Evolutionary conservation across 441 rosid genomes (phyloP), one percentile per base, ranked within the genome.

Genomic region (Erysimum cheiri): DNA sequence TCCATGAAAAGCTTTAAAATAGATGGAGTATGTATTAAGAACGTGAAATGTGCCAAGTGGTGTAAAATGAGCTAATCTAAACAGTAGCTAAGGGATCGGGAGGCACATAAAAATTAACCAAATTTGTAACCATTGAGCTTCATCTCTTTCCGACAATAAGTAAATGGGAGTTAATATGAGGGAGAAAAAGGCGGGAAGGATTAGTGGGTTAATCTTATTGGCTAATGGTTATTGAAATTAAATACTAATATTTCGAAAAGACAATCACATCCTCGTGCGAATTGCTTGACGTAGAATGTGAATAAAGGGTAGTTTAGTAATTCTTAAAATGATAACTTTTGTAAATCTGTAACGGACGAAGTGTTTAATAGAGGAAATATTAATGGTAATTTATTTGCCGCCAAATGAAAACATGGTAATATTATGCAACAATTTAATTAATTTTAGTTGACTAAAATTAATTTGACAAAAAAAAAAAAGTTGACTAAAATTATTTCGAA

Each of bases 91-190:
- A 19, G 32, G 13, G 28, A 57, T 71, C 68, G 11, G 24, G 52
- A 37, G 36, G 61, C 54, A 29, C 26, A 52, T 40, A 70, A 60
- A 33, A 35, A n/a, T 44, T 31, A 33, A 24, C 14, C 24, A 64
- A 37, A 3, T 71, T 47, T 66, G 72, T 49, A 73, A 66, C 67
- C 66, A 22, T 56, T 72, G 65, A 64, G 52, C 29, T 57, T 63
- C 76, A 26, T 17, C 28, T 55, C 56, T 53, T n/a, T 36, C 70
- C 33, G 49, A 31, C 43, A 57, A 19, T 48, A 55, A 64, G 41
- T 29, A 47, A 48, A 40, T 65, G 46, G 19, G 14, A 56, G 24
- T 40, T 22, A 39, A 49, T 2, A 52, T 4, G 17, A 22, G 28
- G 40, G 31, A 32, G 8, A 43, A 60, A 59, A 59, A 14, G 7